Evolutionary conservation across 192 early-diverging fungal species (phyloP), one percentile per base, ranked within the genome.

Genomic region (Backusella mclennaniae): DNA sequence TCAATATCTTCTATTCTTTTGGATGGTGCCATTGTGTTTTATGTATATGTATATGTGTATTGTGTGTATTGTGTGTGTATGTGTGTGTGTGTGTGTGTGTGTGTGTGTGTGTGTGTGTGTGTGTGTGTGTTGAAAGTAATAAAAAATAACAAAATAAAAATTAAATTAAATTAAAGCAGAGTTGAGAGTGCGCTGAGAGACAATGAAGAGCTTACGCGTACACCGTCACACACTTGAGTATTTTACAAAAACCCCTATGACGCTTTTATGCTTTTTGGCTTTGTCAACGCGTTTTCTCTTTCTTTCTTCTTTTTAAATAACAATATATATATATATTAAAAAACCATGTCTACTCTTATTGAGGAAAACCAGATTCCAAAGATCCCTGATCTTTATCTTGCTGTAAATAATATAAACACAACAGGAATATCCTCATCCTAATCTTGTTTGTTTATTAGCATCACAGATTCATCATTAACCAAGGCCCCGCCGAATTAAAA

Each of bases 351-450:
- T 5, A 67, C 67, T 11, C 46, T 80, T 73, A 91, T 90, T 87
- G 85, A 89, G 21, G 89, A 91, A 67, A 87, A 88, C 44, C 85
- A 88, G 29, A 80, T 93, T 71, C 88, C 90, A 52, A 91, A 95
- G 84, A 96, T 97, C 83, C 97, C 97, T 71, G 92, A 96, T 86
- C 89, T 97, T 74, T 87, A 94, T 49, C 87, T 97, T 41, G 90
- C 97, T 75, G 82, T 84, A 80, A 73, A 19, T 46, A 42, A 36
- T 67, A 3, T 21, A 44, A 11, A 44, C 2, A 44, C 3, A 44
- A 11, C 11, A 11, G 38, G 11, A 17, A 0, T 17, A 15, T 44
- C 3, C 15, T 15, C 3, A 44, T 44, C 12, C 69, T 21, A n/a
- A n/a, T n/a, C n/a, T n/a, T n/a, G n/a, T n/a, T 29, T 46, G 9